Evolutionary conservation across 805 yeast genomes (phyloP).

Genomic region (Maudiozyma pseudohumilis): DNA sequence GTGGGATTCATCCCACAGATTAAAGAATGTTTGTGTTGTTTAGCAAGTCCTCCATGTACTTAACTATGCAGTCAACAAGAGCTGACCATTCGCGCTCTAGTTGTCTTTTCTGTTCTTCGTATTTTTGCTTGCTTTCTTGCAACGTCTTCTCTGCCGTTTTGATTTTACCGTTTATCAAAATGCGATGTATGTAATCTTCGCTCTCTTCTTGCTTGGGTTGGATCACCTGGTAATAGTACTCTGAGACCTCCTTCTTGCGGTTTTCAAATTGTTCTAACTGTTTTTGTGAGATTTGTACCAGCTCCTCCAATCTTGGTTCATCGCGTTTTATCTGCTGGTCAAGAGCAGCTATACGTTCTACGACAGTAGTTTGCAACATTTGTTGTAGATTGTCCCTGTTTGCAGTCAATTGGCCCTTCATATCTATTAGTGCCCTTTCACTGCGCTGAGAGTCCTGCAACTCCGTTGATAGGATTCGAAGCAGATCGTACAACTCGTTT

Average conservation of each 20-base stretch:
- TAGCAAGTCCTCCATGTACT: slow-evolving; percentile 32
- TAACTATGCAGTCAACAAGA: slow-evolving; percentile 44
- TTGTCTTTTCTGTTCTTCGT: slow-evolving; percentile 43
- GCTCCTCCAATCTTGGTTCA: slow-evolving; percentile 38
- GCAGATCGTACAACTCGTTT: slow-evolving; percentile 22
- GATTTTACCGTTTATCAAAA: slow-evolving; percentile 32
- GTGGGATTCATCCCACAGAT: no score
- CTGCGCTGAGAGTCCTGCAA: slow-evolving; percentile 32
- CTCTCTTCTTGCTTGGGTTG: slow-evolving; percentile 40
- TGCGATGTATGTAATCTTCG: slow-evolving; percentile 36
- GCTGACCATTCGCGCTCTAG: slow-evolving; percentile 45
- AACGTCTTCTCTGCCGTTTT: slow-evolving; percentile 25
- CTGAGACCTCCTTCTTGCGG: slow-evolving; percentile 35
- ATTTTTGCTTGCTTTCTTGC: slow-evolving; percentile 29
- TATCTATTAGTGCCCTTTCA: slow-evolving; percentile 38
- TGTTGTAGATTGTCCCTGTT: slow-evolving; percentile 34
- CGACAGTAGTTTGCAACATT: slow-evolving; percentile 33
- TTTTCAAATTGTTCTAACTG: slow-evolving; percentile 39
- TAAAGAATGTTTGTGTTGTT: no score
- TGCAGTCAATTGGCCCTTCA: slow-evolving; percentile 35
- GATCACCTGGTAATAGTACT: slow-evolving; percentile 39
- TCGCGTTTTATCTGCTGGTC: slow-evolving; percentile 42
- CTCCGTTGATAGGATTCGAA: slow-evolving; percentile 38
- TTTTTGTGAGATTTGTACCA: slow-evolving; percentile 34
- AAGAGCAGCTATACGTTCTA: slow-evolving; percentile 31